These are phyloP conservation scores for Paracoccidioides brasiliensis DNA, from an alignment of 2,329 filamentous ascomycete genomes.

Conservation along the genomic window DNA sequence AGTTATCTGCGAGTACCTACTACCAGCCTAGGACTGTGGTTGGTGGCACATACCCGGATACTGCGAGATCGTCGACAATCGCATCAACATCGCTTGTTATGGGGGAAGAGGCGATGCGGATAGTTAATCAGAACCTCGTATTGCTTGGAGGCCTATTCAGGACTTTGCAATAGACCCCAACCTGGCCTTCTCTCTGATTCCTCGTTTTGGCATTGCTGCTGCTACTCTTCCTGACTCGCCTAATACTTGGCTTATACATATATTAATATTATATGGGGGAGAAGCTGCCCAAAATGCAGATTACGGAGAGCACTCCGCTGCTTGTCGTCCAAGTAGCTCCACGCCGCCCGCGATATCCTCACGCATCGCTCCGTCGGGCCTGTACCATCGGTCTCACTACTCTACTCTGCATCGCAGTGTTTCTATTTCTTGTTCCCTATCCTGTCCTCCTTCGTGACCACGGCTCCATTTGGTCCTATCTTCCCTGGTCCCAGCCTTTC, in stretches of 20 bases:
- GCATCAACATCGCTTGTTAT: neutral
- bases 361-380: constrained; percentile 29
- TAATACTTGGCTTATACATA: neutral
- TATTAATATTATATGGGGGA: constrained; percentile 16
- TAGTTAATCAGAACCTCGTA: neutral
- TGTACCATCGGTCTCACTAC: constrained; percentile 29
- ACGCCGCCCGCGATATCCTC: constrained; percentile 29
- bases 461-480: constrained; percentile 27
- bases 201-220: neutral
- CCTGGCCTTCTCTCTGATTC: neutral
- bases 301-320: constrained; percentile 30
- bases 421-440: constrained; percentile 31
- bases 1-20: too few species aligned
- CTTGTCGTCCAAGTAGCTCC: constrained; percentile 30
- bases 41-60: too few species aligned
- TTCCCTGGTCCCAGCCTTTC: constrained; percentile 27
- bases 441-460: constrained; percentile 26
- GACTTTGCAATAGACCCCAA: neutral
- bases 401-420: constrained; percentile 25
- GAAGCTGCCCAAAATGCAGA: constrained; percentile 21
- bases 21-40: too few species aligned
- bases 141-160: neutral
- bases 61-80: neutral
- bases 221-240: neutral
- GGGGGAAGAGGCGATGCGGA: neutral